Evolutionary conservation across 257 asterid genomes (phyloP).

Genomic region (Linderniella brevidens): DNA sequence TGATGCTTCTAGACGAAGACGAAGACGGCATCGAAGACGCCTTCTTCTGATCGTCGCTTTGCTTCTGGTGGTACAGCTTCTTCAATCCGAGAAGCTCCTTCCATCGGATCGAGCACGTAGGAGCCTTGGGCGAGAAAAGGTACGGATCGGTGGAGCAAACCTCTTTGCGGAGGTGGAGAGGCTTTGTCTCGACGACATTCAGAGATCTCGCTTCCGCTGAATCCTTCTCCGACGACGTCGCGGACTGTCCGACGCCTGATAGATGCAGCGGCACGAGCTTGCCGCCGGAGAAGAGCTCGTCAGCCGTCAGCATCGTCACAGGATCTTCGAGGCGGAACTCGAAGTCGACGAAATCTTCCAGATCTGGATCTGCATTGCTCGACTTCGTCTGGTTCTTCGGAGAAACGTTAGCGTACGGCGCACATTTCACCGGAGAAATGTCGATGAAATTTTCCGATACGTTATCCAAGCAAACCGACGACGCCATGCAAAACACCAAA

Average conservation of each 20-base stretch:
- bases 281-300: conserved; percentile 31
- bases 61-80: conserved; percentile 13
- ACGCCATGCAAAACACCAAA: conserved; percentile 9
- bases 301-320: conserved; percentile 28
- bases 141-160: conserved; percentile 14
- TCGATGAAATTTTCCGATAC: conserved; percentile 17
- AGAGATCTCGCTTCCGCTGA: conserved; percentile 7
- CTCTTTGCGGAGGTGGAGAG: conserved; percentile 12
- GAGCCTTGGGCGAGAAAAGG: conserved; percentile 30
- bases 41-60: conserved; percentile 12
- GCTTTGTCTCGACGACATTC: too few relatives aligned
- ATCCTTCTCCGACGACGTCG: neutral
- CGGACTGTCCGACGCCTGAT: conserved; percentile 10
- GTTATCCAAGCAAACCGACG: conserved; percentile 26
- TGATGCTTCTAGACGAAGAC: conserved; percentile 14
- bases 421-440: conserved; percentile 15
- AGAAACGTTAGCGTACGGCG: neutral
- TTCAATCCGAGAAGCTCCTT: conserved; percentile 27
- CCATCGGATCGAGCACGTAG: conserved; percentile 30
- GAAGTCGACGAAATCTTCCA: conserved; percentile 18
- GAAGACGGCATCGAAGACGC: neutral
- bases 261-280: conserved; percentile 21
- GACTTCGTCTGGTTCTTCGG: neutral
- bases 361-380: conserved; percentile 11
- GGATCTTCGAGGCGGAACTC: conserved; percentile 28